phyloP scores from a whole-genome alignment of 2,329 filamentous ascomycete genomes.

The Teratosphaeria destructans region DNA sequence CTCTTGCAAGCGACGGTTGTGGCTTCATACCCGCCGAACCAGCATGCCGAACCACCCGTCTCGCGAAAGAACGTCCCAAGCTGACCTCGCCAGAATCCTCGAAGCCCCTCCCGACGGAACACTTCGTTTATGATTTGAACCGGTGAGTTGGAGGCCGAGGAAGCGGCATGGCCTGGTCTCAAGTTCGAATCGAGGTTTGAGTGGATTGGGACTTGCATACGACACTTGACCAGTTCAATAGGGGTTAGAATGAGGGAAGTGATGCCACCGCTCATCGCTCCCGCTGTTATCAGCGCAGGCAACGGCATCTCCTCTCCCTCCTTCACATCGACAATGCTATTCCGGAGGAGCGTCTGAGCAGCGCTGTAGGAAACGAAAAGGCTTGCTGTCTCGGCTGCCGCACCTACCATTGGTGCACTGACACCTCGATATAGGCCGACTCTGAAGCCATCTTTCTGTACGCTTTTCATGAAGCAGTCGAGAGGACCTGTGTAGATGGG shows the following conservation, averaged over 20 bases:
- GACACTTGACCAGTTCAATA: slow-evolving; percentile 95
- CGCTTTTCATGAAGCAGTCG: slow-evolving; percentile 85
- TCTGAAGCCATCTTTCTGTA: slow-evolving; percentile 65
- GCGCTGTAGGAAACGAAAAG: slow-evolving; percentile 85
- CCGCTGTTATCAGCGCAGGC: slow-evolving; percentile 64
- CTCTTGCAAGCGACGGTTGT: slow-evolving; percentile 56
- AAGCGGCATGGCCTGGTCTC: slow-evolving; percentile 3
- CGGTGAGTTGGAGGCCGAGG: slow-evolving; percentile 32
- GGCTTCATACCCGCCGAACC: slow-evolving; percentile 88
- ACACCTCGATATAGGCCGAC: slow-evolving; percentile 79
- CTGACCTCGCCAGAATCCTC: slow-evolving; percentile 92
- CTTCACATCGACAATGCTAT: slow-evolving; percentile 45
- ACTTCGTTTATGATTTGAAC: slow-evolving; percentile 65
- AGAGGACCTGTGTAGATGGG: slow-evolving; percentile 75
- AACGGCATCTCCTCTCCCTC: slow-evolving; percentile 54
- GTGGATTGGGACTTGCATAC: slow-evolving; percentile 69
- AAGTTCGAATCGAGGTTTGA: slow-evolving; percentile 18
- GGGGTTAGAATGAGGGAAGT: slow-evolving; percentile 88
- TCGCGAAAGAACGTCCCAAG: slow-evolving; percentile 88
- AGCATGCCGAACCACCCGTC: slow-evolving; percentile 83
- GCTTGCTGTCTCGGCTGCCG: slow-evolving; percentile 83
- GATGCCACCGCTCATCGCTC: slow-evolving; percentile 76
- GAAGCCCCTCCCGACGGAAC: slow-evolving; percentile 69
- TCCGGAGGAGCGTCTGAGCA: slow-evolving; percentile 48
- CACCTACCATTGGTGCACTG: slow-evolving; percentile 79